Conservation (phyloP, 441 rosid genomes). For the Biscutella laevigata region DNA sequence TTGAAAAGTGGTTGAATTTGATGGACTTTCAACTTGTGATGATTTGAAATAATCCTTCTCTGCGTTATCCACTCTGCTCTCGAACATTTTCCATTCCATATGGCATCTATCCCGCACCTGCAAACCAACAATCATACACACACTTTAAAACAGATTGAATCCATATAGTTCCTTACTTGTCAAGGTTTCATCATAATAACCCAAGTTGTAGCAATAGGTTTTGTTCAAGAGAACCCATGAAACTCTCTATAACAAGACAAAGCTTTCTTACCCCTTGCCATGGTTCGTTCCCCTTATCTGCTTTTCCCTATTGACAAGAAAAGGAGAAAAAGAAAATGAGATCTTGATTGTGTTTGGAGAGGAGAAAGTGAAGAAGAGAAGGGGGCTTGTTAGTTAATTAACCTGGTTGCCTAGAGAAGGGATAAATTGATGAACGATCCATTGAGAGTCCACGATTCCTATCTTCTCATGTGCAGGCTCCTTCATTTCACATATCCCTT, state of each 20-base stretch:
- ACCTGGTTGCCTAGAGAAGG: constrained; percentile 95
- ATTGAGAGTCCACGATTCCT: constrained; percentile 94
- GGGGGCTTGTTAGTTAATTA: neutral
- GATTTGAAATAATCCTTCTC: constrained; percentile 48
- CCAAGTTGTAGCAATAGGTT: neutral
- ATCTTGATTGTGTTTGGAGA: neutral
- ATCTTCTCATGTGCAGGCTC: constrained; percentile 98
- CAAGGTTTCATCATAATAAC: neutral
- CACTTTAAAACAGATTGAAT: neutral
- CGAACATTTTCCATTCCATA: constrained; percentile 80
- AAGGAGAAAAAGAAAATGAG: neutral
- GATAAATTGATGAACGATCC: constrained; percentile 89
- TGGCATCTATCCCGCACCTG: constrained; percentile 93
- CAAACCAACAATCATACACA: neutral
- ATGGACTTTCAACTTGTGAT: constrained; percentile 26
- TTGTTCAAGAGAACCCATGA: neutral
- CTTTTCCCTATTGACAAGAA: constrained; percentile 40
- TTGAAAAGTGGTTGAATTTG: constrained; percentile 32
- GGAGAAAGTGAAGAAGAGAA: neutral
- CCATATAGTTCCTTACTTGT: constrained; percentile 3
- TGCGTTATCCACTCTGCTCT: constrained; percentile 51
- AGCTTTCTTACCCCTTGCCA: constrained; percentile 76
- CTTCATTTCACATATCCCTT: constrained; percentile 18
- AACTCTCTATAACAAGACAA: neutral
- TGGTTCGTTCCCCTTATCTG: constrained; percentile 52